These are phyloP conservation scores for Cyclotella choctawhatcheeana DNA, from an alignment of 108 stramenopile species.

Conservation along the genomic window DNA sequence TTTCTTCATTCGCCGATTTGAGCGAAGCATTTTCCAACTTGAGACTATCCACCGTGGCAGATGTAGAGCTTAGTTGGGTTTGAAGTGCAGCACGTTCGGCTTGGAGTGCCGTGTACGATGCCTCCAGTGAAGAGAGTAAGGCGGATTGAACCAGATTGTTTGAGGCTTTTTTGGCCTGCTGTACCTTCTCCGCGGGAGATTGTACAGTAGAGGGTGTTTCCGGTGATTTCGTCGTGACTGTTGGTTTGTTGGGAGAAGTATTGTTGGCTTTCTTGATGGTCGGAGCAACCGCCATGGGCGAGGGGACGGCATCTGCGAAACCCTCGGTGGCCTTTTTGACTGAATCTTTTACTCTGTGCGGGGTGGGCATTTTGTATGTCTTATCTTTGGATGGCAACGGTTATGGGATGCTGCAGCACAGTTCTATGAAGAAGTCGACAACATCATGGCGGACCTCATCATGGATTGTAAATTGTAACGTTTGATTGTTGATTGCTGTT, in stretches of 20 bases:
- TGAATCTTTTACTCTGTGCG: not conserved
- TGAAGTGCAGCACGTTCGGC: conserved; percentile 38
- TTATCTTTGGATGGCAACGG: not conserved
- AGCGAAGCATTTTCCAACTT: conserved; percentile 1
- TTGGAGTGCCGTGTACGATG: conserved; percentile 30
- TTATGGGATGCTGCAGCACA: too few species aligned
- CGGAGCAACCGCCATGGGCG: conserved; percentile 15
- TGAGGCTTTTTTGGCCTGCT: conserved; percentile 14
- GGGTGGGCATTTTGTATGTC: not conserved
- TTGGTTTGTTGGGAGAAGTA: not conserved
- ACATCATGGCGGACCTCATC: too few species aligned
- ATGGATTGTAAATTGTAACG: too few species aligned
- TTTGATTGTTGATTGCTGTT: too few species aligned
- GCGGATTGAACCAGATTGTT: conserved; percentile 33
- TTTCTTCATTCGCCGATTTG: not conserved
- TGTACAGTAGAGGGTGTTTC: not conserved
- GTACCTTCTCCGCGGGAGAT: not conserved
- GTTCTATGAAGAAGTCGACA: too few species aligned
- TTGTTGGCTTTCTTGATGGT: not conserved
- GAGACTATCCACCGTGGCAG: not conserved
- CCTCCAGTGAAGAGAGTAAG: conserved; percentile 41
- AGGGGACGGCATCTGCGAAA: conserved; percentile 36
- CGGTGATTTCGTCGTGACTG: not conserved
- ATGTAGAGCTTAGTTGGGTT: not conserved
- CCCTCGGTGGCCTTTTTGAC: conserved; percentile 30